A percentile compares a stretch with the other conserved stretches of the same genome.
phyloP scores from a whole-genome alignment of 2,329 filamentous ascomycete species.

The Fusarium sp. region DNA sequence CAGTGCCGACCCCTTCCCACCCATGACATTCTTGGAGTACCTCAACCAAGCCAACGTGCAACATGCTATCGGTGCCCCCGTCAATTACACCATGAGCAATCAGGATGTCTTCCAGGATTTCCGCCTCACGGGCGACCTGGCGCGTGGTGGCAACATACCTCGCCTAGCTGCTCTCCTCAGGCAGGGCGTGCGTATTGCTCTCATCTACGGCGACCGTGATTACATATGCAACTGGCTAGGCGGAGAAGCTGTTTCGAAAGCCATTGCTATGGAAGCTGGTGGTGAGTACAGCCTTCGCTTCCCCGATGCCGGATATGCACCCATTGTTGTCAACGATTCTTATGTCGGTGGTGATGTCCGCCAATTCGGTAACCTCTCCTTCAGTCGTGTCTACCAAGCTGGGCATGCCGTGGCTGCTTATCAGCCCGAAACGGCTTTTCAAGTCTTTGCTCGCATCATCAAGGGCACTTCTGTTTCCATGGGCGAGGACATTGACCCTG shows the following conservation, averaged over 20 bases:
- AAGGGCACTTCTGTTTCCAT: slow-evolving; percentile 63
- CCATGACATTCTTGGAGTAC: slow-evolving; percentile 68
- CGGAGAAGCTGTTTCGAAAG: slow-evolving; percentile 76
- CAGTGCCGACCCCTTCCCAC: slow-evolving; percentile 67
- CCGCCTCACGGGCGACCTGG: slow-evolving; percentile 64
- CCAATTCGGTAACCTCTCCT: slow-evolving; percentile 78
- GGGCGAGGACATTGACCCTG: slow-evolving; percentile 61
- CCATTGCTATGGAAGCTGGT: slow-evolving; percentile 61
- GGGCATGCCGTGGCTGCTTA: slow-evolving; percentile 70
- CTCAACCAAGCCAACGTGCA: slow-evolving; percentile 68
- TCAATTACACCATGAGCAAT: slow-evolving; percentile 66
- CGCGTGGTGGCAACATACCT: slow-evolving; percentile 68
- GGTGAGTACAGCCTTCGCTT: slow-evolving; percentile 64
- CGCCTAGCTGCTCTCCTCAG: slow-evolving; percentile 68
- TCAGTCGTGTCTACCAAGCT: slow-evolving; percentile 72
- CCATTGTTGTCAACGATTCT: slow-evolving; percentile 72
- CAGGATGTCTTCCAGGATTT: slow-evolving; percentile 58
- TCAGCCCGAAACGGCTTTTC: slow-evolving; percentile 67
- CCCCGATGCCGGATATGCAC: slow-evolving; percentile 72
- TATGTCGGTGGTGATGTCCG: slow-evolving; percentile 77
- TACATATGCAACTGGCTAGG: slow-evolving; percentile 75
- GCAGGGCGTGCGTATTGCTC: slow-evolving; percentile 71
- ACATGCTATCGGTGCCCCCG: slow-evolving; percentile 66
- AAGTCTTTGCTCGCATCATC: slow-evolving; percentile 69
- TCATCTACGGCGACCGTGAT: slow-evolving; percentile 75